phyloP scores from a whole-genome alignment of 352 stramenopile species.

The Globisporangium emineosum region DNA sequence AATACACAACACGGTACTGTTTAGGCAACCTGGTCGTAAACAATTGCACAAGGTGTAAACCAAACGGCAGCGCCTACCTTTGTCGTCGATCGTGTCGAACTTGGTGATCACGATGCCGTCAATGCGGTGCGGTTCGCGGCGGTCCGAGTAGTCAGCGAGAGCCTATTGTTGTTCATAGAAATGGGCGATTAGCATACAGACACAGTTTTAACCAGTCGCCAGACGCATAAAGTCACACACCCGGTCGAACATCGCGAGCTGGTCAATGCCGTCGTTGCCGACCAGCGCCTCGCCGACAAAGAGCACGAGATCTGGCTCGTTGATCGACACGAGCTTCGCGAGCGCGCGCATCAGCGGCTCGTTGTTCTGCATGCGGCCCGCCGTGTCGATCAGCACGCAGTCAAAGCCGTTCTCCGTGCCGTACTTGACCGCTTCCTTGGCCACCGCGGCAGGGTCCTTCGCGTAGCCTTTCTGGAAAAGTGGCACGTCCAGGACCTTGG shows the following conservation, averaged over 20 bases:
- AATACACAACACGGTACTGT: not conserved
- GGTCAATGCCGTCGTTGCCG: conserved; percentile 98
- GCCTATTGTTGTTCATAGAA: conserved; percentile 33
- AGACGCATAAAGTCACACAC: conserved; percentile 28
- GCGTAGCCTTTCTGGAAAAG: conserved; percentile 97
- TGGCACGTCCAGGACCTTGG: conserved; percentile 94
- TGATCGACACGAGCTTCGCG: conserved; percentile 96
- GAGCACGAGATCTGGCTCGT: conserved; percentile 96
- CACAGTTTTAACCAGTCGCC: not conserved
- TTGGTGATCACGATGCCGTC: conserved; percentile 99
- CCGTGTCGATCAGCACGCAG: conserved; percentile 98
- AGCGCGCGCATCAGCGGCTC: conserved; percentile 98
- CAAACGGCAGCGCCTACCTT: conserved; percentile 57
- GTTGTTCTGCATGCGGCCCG: conserved; percentile 99
- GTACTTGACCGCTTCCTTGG: conserved; percentile 94
- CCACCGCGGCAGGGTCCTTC: conserved; percentile 95
- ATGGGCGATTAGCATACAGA: not conserved
- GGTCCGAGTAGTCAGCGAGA: conserved; percentile 87
- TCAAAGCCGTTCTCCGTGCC: conserved; percentile 93
- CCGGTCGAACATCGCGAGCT: conserved; percentile 95
- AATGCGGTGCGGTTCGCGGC: conserved; percentile 87
- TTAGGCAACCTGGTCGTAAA: not conserved
- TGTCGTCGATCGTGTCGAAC: conserved; percentile 99
- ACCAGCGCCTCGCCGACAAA: conserved; percentile 99
- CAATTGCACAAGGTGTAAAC: not conserved